Evolutionary conservation across 2,329 filamentous ascomycete species (phyloP), one percentile per base, ranked within the genome.

Genomic region (Hypoxylon sp.): DNA sequence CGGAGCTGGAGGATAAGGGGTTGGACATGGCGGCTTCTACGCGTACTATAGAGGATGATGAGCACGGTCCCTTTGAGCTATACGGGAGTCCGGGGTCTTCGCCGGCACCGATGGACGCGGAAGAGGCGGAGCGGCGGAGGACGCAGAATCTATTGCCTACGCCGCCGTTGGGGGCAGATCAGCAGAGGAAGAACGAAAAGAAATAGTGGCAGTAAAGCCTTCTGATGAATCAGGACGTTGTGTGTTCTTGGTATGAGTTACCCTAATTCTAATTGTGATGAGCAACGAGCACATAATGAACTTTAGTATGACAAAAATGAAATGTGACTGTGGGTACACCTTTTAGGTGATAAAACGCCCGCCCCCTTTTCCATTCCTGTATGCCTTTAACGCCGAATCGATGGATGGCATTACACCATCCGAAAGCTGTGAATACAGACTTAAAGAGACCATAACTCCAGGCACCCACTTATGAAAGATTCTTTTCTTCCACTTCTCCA

Each of bases 61-160:
- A 56, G 6, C 20, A 51, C 37, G 64, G 59, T 11, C 50, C 77
- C 19, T 80, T 78, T 51, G 84, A 85, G 71, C 68, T 86, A 37
- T 79, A 82, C 56, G 83, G 80, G 20, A 77, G 75, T 6, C 77
- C 76, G 4, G 64, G 68, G 37, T 48, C 58, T 22, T 65, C 70
- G 11, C 68, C 70, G 6, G 51, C 64, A 28, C 66, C 56, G 10
- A 57, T 68, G 56, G 69, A 51, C 15, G 39, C 41, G 8, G 62
- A 67, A n/a, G 62, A 70, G 52, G 51, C 52, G 17, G 62, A 59
- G 19, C 37, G 20, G 43, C 57, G 28, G 19, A 62, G 63, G 20
- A 17, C 26, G 22, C 39, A 17, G 20, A 51, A 34, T 13, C 13
- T 46, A 34, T 62, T 59, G 24, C 46, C 46, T 34, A 44, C 58